Base-by-base conservation (phyloP, 2,329 filamentous ascomycete genomes). In the Ceratocystis albifundus region DNA sequence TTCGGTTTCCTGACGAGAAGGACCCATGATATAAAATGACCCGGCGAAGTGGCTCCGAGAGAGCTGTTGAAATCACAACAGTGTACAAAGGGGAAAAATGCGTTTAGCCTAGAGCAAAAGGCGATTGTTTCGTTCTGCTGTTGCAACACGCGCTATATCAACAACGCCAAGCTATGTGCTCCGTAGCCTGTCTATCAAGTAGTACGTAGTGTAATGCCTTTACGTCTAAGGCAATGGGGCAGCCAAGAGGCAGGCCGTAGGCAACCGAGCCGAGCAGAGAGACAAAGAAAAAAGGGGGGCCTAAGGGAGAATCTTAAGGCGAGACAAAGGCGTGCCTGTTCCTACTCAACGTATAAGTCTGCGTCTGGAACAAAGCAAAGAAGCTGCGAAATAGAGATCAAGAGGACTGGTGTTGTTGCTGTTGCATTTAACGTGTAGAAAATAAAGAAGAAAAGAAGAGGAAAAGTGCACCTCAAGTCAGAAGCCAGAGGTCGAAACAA, bases 1-100 rank as follows among this genome's bases (percentile, higher is more conserved):
- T 28, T 64, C 65, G 20, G 50, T 50, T 57, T 22, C 62, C 36
- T 50, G 53, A 45, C 45, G 65, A 15, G 61, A 50, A 50, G 36
- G 36, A 44, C 46, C 25, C 65, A 67, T 67, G 36, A 25, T 64
- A 32, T 25, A 22, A 36, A 36, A n/a, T 4, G 20, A 36, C 28
- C 20, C 28, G 55, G 15, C 30, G 22, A 53, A 53, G 20, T 5
- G 17, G 20, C 55, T 30, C 28, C 7, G 8, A 15, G 20, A 5
- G 20, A 30, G 55, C 10, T 30, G 44, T 59, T 12, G 36, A 8
- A 48, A 32, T 36, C 28, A 20, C 55, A 59, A 17, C 55, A n/a
- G 55, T 17, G 15, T 6, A 17, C 22, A 12, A 30, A 36, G 17
- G n/a, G 10, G 55, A 10, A 10, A 28, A 25, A 2, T n/a, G 20